phyloP scores from a whole-genome alignment of 2,329 filamentous ascomycete genomes.

The Rutstroemia sp. region DNA sequence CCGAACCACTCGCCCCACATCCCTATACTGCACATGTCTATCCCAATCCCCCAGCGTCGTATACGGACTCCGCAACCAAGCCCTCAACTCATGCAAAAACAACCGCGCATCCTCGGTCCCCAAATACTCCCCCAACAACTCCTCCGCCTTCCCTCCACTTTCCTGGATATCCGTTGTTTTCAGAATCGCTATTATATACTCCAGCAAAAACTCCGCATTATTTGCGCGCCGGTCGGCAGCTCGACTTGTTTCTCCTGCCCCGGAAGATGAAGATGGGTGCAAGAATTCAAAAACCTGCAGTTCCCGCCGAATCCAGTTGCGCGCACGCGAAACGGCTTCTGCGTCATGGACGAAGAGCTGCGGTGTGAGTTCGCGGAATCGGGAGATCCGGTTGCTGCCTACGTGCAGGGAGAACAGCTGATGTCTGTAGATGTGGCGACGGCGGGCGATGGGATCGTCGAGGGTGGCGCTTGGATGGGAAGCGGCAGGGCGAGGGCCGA shows the following conservation, averaged over 20 bases:
- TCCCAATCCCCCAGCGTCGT: slow-evolving; percentile 71
- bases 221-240: slow-evolving; percentile 42
- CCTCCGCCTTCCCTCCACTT: slow-evolving; percentile 70
- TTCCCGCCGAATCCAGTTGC: slow-evolving; percentile 77
- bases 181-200: slow-evolving; percentile 78
- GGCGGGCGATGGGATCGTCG: slow-evolving; percentile 37
- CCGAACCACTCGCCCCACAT: background rate
- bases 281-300: slow-evolving; percentile 77
- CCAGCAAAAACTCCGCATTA: slow-evolving; percentile 77
- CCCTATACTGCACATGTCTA: slow-evolving; percentile 28
- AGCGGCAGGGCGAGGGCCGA: background rate
- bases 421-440: slow-evolving; percentile 66
- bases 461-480: slow-evolving; percentile 10
- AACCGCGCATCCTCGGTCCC: slow-evolving; percentile 65
- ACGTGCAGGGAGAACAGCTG: slow-evolving; percentile 73
- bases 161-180: slow-evolving; percentile 77
- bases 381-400: slow-evolving; percentile 71
- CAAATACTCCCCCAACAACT: slow-evolving; percentile 70
- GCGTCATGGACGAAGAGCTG: slow-evolving; percentile 54
- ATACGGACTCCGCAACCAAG: slow-evolving; percentile 78
- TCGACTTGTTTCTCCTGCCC: background rate
- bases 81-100: slow-evolving; percentile 78
- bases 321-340: slow-evolving; percentile 66
- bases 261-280: slow-evolving; percentile 21
- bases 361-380: slow-evolving; percentile 68